Base-by-base conservation (phyloP, 768 basidiomycete genomes). In the Tulasnella sp. region DNA sequence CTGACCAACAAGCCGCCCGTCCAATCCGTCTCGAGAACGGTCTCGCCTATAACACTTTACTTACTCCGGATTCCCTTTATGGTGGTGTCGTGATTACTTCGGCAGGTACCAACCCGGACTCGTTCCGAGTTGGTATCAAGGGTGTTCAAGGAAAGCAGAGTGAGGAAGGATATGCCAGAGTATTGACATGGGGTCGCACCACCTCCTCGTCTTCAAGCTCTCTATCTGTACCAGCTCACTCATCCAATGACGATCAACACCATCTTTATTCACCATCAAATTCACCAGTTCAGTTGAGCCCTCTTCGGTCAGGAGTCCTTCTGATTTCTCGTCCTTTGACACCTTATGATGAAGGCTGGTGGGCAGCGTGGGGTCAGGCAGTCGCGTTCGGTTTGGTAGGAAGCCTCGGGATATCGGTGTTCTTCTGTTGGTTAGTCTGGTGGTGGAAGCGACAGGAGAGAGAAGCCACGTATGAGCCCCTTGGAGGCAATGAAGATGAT, bases 321-420 rank as follows among this genome's bases (percentile, higher is more conserved):
- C 75, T 82, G 65, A 83, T 98, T 53, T 87, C 95, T 67, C 71
- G 72, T 35, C 70, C 96, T 10, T 68, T 99, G 48, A 61, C 79
- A 20, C 95, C 95, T 29, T 98, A 90, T 63, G 69, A 80, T 53
- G 89, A 93, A 3, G 72, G 80, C 3, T 88, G 86, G 87, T 90
- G 82, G 78, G 68, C 76, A 32, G 70, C 77, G 59, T 90, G 80
- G 59, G 83, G 86, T 34, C 71, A 72, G 3, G 85, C 87, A 0
- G 58, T 74, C n/a, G 67, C 73, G 25, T 77, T 83, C 3, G 77
- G 76, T 2, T 66, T 67, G 1, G 58, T 77, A 22, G 86, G 83
- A 4, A 60, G 83, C 25, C 35, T 75, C 25, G 55, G 76, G 8
- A 84, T 89, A 55, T 72, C 76, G 55, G 60, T 67, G 8, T 82